These are phyloP conservation scores for Excoecaria cochinchinensis DNA, from an alignment of 345 rosid genomes.

Conservation along the genomic window DNA sequence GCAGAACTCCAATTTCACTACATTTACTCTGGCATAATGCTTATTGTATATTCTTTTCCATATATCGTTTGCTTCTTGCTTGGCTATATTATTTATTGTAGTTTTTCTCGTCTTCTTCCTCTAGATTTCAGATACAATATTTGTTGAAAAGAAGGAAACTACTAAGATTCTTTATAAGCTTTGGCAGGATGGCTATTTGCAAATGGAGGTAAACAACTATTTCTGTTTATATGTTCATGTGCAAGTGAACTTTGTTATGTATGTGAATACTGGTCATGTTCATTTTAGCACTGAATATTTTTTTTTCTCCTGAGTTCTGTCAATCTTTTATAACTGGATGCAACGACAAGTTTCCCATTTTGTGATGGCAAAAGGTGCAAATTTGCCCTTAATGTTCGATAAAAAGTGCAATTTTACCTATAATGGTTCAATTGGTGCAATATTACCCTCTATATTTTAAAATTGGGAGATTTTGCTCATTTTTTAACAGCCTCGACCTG, in stretches of 20 bases:
- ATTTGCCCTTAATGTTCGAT: no score
- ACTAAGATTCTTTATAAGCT: conserved; percentile 57
- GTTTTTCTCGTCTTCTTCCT: not conserved
- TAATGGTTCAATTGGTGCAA: no score
- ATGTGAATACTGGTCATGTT: not conserved
- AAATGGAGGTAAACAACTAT: conserved; percentile 65
- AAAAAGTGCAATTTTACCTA: no score
- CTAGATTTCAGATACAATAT: conserved; percentile 63
- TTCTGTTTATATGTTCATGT: not conserved
- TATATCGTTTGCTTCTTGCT: not conserved
- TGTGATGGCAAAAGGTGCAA: not conserved
- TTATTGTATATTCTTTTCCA: not conserved
- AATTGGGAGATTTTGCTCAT: no score
- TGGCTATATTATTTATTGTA: not conserved
- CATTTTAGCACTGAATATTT: not conserved
- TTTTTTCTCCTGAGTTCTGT: not conserved
- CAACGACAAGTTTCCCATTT: not conserved
- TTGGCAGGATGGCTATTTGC: conserved; percentile 81
- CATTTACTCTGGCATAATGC: not conserved
- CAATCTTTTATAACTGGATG: not conserved
- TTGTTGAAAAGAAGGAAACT: conserved; percentile 68
- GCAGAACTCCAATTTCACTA: not conserved
- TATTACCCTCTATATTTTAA: no score
- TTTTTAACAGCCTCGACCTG: no score
- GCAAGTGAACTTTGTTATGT: not conserved